Conservation (phyloP, 2,329 filamentous ascomycete genomes). For the Penicillium sumatraense region DNA sequence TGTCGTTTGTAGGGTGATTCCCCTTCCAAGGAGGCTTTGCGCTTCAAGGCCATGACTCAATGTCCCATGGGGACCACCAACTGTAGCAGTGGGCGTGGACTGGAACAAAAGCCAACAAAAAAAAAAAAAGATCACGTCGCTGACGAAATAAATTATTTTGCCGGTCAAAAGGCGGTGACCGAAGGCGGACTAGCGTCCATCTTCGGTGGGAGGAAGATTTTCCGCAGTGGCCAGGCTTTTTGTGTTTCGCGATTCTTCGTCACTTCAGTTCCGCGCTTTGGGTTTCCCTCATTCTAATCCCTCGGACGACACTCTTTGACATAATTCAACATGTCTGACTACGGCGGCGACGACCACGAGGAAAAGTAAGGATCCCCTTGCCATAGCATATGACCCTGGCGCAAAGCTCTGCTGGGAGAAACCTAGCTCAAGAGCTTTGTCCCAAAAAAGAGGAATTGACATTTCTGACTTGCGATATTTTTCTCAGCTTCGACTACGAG, state of each 20-base stretch:
- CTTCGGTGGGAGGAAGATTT: slow-evolving; percentile 35
- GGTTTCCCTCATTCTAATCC: slow-evolving; percentile 23
- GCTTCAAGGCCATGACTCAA: slow-evolving; percentile 40
- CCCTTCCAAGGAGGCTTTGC: slow-evolving; percentile 36
- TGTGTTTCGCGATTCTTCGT: slow-evolving; percentile 27
- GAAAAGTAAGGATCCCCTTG: slow-evolving; percentile 55
- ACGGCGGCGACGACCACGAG: slow-evolving; percentile 69
- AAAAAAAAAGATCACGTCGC: neutral
- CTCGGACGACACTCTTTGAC: slow-evolving; percentile 12
- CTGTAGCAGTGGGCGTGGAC: neutral
- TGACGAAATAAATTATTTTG: slow-evolving; percentile 37
- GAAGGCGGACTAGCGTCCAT: slow-evolving; percentile 31
- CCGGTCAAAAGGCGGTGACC: slow-evolving; percentile 37
- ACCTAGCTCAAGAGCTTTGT: slow-evolving; percentile 15
- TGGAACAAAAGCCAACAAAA: too few relatives aligned
- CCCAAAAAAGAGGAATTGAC: slow-evolving; percentile 14
- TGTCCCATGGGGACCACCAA: neutral
- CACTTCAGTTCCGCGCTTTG: slow-evolving; percentile 21
- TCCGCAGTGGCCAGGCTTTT: slow-evolving; percentile 29
- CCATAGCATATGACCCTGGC: slow-evolving; percentile 6
- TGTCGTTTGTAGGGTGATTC: slow-evolving; percentile 35
- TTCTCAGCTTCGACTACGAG: slow-evolving; percentile 53
- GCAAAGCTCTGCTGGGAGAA: slow-evolving; percentile 21
- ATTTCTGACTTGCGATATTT: slow-evolving; percentile 29
- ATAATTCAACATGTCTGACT: slow-evolving; percentile 68